A percentile compares a stretch with the other conserved stretches of the same genome.
Conservation (phyloP, 257 asterid genomes). For the Galeopsis tetrahit region DNA sequence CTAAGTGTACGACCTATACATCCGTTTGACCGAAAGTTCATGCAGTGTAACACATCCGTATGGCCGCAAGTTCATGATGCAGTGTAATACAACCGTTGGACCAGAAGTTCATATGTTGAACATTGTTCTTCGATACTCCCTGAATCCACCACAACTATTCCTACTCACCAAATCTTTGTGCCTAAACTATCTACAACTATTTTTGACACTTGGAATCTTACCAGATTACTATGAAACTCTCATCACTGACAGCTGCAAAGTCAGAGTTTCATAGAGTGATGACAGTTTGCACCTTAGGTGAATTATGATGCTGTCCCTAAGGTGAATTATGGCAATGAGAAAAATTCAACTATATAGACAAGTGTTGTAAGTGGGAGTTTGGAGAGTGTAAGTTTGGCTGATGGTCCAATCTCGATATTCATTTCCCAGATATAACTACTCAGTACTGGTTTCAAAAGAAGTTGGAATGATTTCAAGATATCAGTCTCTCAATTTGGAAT, state of each 20-base stretch:
- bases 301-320: too few relatives aligned
- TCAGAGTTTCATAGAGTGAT: too few relatives aligned
- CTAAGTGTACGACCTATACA: too few relatives aligned
- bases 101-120: slow-evolving; percentile 34
- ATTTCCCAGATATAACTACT: slow-evolving; percentile 39
- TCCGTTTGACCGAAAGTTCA: too few relatives aligned
- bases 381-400: slow-evolving; percentile 40
- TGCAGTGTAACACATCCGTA: too few relatives aligned
- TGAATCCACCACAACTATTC: slow-evolving; percentile 28
- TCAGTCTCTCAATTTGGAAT: slow-evolving; percentile 36
- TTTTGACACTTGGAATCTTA: slow-evolving; percentile 30
- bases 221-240: slow-evolving; percentile 36
- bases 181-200: slow-evolving; percentile 12
- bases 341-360: slow-evolving; percentile 37
- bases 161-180: neutral
- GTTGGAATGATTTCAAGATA: too few relatives aligned
- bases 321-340: slow-evolving; percentile 37
- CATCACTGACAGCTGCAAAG: slow-evolving; percentile 37
- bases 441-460: slow-evolving; percentile 39
- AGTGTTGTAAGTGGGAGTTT: slow-evolving; percentile 52
- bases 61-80: too few relatives aligned
- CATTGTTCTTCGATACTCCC: slow-evolving; percentile 58
- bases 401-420: slow-evolving; percentile 44
- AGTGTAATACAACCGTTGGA: too few relatives aligned
- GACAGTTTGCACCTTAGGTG: too few relatives aligned